Conservation (phyloP, 2,329 filamentous ascomycete species). For the Fusarium sp. region DNA sequence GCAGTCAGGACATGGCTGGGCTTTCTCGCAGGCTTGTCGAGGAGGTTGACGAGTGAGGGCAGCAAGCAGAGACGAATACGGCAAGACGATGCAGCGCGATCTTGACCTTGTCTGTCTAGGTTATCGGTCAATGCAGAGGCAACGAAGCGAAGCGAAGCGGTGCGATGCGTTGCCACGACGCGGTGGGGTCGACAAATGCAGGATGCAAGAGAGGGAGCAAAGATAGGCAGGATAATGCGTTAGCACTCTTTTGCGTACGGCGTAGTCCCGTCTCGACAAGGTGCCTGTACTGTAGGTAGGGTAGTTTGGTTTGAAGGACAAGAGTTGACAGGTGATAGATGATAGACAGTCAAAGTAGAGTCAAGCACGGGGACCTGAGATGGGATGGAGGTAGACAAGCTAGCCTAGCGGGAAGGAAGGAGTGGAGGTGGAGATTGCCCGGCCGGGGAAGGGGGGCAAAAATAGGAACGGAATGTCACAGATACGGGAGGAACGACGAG, state of each 20-base stretch:
- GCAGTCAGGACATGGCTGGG: slow-evolving; percentile 29
- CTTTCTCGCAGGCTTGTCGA: slow-evolving; percentile 24
- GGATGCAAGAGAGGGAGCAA: slow-evolving; percentile 34
- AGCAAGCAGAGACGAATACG: slow-evolving; percentile 11
- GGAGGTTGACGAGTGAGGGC: not conserved
- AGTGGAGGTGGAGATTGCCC: slow-evolving; percentile 12
- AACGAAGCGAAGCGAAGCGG: slow-evolving; percentile 22
- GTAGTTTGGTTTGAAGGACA: not conserved
- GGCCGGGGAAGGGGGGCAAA: not conserved
- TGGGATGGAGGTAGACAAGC: slow-evolving; percentile 6
- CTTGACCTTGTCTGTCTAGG: slow-evolving; percentile 10
- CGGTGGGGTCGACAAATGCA: slow-evolving; percentile 39
- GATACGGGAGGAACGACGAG: slow-evolving; percentile 1
- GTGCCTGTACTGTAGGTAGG: slow-evolving; percentile 7
- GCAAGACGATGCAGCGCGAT: slow-evolving; percentile 9
- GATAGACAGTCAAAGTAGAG: not conserved
- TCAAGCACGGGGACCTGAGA: not conserved
- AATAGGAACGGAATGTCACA: not conserved
- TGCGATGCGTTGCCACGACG: slow-evolving; percentile 39
- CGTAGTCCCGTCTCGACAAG: slow-evolving; percentile 25
- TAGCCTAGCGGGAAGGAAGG: not conserved
- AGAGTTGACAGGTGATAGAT: slow-evolving; percentile 14
- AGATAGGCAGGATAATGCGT: slow-evolving; percentile 18
- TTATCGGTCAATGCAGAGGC: slow-evolving; percentile 23
- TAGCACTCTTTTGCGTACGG: slow-evolving; percentile 26